These are phyloP conservation scores for Pseudogymnoascus sp. DNA, from an alignment of 2,329 filamentous ascomycete genomes.

Conservation along the genomic window DNA sequence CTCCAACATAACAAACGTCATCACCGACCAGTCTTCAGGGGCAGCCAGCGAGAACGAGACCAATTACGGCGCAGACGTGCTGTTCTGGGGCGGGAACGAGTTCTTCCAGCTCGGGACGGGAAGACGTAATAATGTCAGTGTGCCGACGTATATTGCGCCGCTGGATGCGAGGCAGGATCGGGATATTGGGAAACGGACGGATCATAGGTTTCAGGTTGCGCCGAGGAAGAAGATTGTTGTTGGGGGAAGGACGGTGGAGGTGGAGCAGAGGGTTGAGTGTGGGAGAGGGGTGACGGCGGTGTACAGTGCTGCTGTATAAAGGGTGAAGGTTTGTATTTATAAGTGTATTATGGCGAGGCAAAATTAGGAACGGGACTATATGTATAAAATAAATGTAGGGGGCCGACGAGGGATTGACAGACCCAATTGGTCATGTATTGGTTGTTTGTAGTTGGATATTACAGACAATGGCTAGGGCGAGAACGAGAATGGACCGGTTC, in stretches of 20 bases:
- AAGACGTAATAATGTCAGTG: conserved; percentile 69
- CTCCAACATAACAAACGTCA: conserved; percentile 66
- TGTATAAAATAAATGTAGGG: not conserved
- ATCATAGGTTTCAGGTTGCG: conserved; percentile 72
- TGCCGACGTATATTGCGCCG: conserved; percentile 70
- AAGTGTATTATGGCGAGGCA: not conserved
- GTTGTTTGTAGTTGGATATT: not conserved
- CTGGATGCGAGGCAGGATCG: conserved; percentile 58
- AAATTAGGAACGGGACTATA: not conserved
- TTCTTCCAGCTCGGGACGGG: conserved; percentile 88
- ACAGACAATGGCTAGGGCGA: not conserved
- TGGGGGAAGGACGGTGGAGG: conserved; percentile 59
- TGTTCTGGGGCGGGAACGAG: conserved; percentile 96
- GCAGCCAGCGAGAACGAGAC: conserved; percentile 56
- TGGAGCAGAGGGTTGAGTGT: conserved; percentile 86
- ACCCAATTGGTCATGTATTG: not conserved
- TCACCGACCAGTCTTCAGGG: conserved; percentile 33
- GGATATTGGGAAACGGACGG: conserved; percentile 53
- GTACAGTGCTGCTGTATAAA: conserved; percentile 38
- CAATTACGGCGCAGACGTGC: conserved; percentile 79
- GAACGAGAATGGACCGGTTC: too few species aligned
- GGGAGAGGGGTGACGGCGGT: conserved; percentile 74
- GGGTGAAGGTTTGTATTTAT: not conserved
- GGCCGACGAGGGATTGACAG: not conserved
- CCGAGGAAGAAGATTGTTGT: conserved; percentile 63